Base-by-base conservation (phyloP, 495 filamentous ascomycete species). In the Bacidia gigantensis region DNA sequence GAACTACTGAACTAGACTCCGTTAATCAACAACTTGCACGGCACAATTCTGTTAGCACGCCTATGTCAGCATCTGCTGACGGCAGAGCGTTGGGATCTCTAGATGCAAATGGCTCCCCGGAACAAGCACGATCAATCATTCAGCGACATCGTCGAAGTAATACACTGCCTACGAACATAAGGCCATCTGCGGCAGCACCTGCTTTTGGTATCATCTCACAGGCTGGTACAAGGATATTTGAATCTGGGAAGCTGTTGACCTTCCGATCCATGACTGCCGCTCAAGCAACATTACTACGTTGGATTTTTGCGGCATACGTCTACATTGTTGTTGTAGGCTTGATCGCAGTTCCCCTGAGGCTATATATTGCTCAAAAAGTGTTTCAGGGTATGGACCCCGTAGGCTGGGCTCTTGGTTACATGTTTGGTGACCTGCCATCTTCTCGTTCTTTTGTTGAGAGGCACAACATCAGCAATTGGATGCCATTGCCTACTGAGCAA, bases 381-480 rank as follows among this genome's bases (percentile, higher is more conserved):
- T 70, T 98, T 2, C 61, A 76, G 22, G 80, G 78, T 39, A 61
- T 77, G 40, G 92, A 98, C 56, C 89, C 92, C 0, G 76, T 98
- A 26, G 86, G 89, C 0, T 98, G 92, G 92, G 89, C 88, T 0
- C 64, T 95, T 2, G 82, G 84, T 1, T 98, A 98, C 64, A 66
- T 96, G 20, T 77, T 97, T 54, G 89, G 93, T 12, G 86, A 95
- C 58, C 61, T 90, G 7, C 72, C 73, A 0, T 67, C 65, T 57
- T 84, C 89, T 54, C 69, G 82, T 44, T 78, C 83, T 65, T 72
- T 77, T 64, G 73, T 86, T 9, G 67, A 84, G 25, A 74, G 76
- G 50, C 69, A 68, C 53, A 80, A 81, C 59, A 68, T 92, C 11
- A 79, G 83, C 49, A 59, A 70, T 47, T 96, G 89, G 89, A 83